phyloP scores from a whole-genome alignment of 1,284 basidiomycete genomes.

The Ganoderma multipileum region DNA sequence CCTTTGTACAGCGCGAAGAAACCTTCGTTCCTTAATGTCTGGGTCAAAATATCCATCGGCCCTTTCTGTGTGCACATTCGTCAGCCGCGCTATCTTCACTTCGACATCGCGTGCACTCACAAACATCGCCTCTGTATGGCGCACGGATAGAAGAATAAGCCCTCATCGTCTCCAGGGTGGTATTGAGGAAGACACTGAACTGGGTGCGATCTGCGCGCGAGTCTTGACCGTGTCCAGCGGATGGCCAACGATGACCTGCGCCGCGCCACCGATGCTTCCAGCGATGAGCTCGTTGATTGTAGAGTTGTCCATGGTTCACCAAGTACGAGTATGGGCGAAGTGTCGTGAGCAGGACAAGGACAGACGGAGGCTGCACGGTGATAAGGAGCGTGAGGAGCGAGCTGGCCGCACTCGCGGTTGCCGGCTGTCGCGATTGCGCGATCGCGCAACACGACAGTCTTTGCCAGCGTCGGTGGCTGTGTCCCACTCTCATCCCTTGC shows the following conservation, averaged over 20 bases:
- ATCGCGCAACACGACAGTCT: neutral
- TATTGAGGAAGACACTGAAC: constrained; percentile 45
- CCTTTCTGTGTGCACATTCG: constrained; percentile 70
- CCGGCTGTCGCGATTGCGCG: constrained; percentile 4
- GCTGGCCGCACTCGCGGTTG: neutral
- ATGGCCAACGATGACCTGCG: constrained; percentile 87
- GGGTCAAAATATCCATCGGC: constrained; percentile 86
- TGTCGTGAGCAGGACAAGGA: neutral
- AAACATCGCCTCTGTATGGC: constrained; percentile 74
- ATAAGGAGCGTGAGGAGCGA: neutral
- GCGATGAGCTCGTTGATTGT: constrained; percentile 80
- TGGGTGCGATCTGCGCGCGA: constrained; percentile 79
- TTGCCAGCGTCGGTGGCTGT: neutral
- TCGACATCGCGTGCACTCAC: constrained; percentile 52
- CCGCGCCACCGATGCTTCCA: constrained; percentile 80
- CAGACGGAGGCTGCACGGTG: neutral
- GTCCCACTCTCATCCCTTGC: neutral
- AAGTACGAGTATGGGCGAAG: neutral
- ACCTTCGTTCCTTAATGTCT: constrained; percentile 88
- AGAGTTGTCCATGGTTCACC: constrained; percentile 39
- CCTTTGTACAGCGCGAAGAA: constrained; percentile 94
- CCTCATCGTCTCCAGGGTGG: neutral
- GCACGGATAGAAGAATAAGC: constrained; percentile 12
- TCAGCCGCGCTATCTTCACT: neutral
- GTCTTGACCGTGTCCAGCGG: constrained; percentile 91